These are phyloP conservation scores for Penicillium cosmopolitanum DNA, from an alignment of 495 filamentous ascomycete species.

Conservation along the genomic window DNA sequence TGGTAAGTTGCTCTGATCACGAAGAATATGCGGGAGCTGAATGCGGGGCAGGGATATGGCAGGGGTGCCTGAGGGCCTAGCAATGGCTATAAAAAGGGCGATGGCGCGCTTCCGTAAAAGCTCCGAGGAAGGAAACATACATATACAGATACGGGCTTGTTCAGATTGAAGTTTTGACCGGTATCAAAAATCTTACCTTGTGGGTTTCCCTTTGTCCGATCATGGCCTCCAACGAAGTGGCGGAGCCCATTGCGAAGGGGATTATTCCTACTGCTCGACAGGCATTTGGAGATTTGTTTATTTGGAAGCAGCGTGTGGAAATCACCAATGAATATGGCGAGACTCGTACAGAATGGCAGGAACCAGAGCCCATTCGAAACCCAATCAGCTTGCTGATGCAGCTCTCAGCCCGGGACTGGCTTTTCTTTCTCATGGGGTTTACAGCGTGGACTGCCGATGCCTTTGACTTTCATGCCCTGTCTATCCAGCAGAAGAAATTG, in stretches of 20 bases:
- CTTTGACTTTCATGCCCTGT: conserved; percentile 78
- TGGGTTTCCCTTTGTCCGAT: neutral
- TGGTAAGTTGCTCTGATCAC: conserved; percentile 12
- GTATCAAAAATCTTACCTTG: neutral
- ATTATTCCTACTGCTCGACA: conserved; percentile 61
- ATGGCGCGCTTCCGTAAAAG: neutral
- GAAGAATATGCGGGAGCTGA: conserved; percentile 19
- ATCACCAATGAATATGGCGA: conserved; percentile 61
- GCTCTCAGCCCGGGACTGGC: conserved; percentile 59
- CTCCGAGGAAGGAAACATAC: neutral
- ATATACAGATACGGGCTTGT: neutral
- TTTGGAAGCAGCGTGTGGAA: conserved; percentile 67
- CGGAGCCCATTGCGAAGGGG: conserved; percentile 63
- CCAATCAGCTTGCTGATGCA: conserved; percentile 62
- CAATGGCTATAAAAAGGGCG: neutral
- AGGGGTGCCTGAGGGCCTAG: neutral
- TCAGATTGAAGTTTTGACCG: neutral
- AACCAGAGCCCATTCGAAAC: conserved; percentile 60
- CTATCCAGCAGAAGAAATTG: conserved; percentile 70
- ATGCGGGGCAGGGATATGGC: conserved; percentile 16
- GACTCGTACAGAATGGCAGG: conserved; percentile 59
- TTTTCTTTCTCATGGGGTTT: conserved; percentile 67
- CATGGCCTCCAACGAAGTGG: conserved; percentile 47
- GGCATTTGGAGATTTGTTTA: conserved; percentile 64
- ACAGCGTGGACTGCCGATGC: conserved; percentile 70